Conservation (phyloP, 805 yeast species). For the Cephaloascus fragrans region DNA sequence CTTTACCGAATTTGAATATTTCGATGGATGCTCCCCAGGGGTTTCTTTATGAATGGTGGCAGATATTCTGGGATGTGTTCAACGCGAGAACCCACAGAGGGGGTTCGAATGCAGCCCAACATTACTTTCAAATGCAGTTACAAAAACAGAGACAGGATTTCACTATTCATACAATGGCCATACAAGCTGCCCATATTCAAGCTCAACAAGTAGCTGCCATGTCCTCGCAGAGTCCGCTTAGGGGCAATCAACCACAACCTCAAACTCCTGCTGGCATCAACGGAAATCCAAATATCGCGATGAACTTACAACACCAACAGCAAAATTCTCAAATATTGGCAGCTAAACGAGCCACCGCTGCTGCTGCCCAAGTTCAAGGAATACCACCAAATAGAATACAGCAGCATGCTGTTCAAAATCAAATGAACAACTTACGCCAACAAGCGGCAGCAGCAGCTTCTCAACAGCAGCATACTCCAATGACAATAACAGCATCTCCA, state of each 20-base stretch:
- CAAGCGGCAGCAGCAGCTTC: slow-evolving; percentile 21
- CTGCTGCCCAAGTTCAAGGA: slow-evolving; percentile 3
- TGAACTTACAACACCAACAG: slow-evolving; percentile 2
- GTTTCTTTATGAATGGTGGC: slow-evolving; percentile 92
- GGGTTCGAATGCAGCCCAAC: slow-evolving; percentile 54
- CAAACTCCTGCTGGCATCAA: neutral
- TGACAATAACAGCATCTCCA: neutral
- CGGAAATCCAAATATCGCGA: neutral
- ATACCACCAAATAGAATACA: slow-evolving; percentile 19
- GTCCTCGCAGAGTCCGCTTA: slow-evolving; percentile 3
- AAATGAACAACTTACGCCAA: slow-evolving; percentile 40
- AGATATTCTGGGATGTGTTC: slow-evolving; percentile 88
- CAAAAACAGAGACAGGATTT: slow-evolving; percentile 53
- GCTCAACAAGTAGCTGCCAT: slow-evolving; percentile 11
- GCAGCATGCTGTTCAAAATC: slow-evolving; percentile 38
- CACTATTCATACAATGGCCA: slow-evolving; percentile 30
- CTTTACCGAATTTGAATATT: slow-evolving; percentile 68
- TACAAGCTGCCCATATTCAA: slow-evolving; percentile 10
- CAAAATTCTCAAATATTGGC: slow-evolving; percentile 2
- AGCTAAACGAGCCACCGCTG: slow-evolving; percentile 2
- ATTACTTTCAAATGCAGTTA: slow-evolving; percentile 57
- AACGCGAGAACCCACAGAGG: slow-evolving; percentile 68
- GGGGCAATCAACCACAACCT: neutral
- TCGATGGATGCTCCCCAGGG: slow-evolving; percentile 81
- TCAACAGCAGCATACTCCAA: slow-evolving; percentile 9